Evolutionary conservation across 2,329 filamentous ascomycete species (phyloP).

Genomic region (Beauveria pseudobassiana): DNA sequence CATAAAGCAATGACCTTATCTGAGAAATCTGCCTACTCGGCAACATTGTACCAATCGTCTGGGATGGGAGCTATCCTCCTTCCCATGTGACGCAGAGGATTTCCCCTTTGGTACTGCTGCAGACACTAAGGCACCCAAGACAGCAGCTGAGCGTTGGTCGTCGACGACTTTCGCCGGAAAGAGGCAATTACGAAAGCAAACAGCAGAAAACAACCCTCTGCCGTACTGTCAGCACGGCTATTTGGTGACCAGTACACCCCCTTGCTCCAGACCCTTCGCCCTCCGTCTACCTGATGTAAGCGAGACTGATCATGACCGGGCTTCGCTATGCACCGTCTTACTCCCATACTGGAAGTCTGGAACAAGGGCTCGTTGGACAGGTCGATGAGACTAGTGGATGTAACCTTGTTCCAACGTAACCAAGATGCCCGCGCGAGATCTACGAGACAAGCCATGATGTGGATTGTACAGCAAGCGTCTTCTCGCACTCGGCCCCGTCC

Average conservation of each 20-base stretch:
- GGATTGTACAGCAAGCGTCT: too few relatives aligned
- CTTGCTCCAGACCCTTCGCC: background rate
- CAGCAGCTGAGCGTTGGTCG: background rate
- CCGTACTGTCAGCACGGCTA: background rate
- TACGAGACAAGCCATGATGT: background rate
- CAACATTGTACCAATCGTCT: background rate
- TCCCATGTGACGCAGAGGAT: slow-evolving; percentile 7
- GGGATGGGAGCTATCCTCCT: background rate
- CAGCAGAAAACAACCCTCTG: too few relatives aligned
- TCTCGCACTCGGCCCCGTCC: too few relatives aligned
- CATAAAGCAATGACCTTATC: background rate
- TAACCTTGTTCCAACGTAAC: background rate
- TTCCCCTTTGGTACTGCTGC: slow-evolving; percentile 4
- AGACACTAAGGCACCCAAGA: slow-evolving; percentile 2
- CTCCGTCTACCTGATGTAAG: background rate
- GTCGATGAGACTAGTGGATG: background rate
- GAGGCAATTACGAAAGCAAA: background rate
- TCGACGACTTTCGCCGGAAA: background rate
- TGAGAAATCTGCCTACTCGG: background rate
- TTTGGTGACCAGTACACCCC: background rate
- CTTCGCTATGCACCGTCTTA: background rate
- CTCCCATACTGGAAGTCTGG: background rate
- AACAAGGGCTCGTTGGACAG: background rate
- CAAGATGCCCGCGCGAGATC: background rate
- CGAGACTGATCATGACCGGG: background rate